Base-by-base conservation (phyloP, 352 stramenopile species). In the Globisporangium spinosum region DNA sequence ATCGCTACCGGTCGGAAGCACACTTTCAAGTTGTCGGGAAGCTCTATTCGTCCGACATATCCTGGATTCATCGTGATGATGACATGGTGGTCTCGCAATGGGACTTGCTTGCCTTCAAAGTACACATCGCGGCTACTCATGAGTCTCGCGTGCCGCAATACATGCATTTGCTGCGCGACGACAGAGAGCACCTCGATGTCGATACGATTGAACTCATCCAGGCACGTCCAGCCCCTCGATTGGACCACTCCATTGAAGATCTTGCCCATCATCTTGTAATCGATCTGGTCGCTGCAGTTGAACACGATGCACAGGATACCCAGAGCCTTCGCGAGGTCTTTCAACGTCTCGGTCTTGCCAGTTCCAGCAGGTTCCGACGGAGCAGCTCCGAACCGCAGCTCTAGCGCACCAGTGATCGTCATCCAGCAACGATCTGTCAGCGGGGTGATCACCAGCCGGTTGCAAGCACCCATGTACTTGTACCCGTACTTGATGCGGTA, bases 241-340 rank as follows among this genome's bases (percentile, higher is more conserved):
- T 94, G 85, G 27, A 86, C 74, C 12, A 94, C 78, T 25, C 89
- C 89, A 56, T 93, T 93, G 40, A 95, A 93, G 35, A 96, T 88
- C 57, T 85, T 94, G n/a, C 76, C 87, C 79, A 95, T 87, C 74
- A 91, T 92, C 64, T 85, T 90, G 73, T 90, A 93, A 66, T 90
- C 97, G 78, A 98, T 98, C 76, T 98, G 93, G 66, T 98, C 95
- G 34, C 87, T 97, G 78, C 95, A 98, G 70, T 98, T 98, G 70
- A 98, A 98, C 20, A 98, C 95, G 65, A 98, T 98, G 65, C 91
- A 98, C 0, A 96, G 82, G 32, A 97, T 95, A 1, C 90, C 94
- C 1, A 98, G 77, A 1, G 85, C 90, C 68, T 95, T 92, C 10
- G 91, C 94, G 17, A 98, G 73, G 73, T 98, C 95, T 71, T 98